These are phyloP conservation scores for Rasamsonia emersonii DNA, from an alignment of 2,329 filamentous ascomycete species.

Conservation along the genomic window DNA sequence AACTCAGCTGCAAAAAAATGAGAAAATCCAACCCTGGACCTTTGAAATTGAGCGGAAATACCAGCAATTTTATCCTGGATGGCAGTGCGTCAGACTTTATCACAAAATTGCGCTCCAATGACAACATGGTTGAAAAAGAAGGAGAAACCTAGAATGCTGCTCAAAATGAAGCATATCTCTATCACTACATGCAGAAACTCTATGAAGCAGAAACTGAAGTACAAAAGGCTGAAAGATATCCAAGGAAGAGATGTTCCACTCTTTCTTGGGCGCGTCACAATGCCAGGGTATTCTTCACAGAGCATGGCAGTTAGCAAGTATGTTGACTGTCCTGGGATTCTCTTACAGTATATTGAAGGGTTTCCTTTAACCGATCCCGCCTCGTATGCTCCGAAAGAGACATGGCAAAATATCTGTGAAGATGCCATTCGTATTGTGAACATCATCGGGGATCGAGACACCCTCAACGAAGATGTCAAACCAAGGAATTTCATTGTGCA, in stretches of 20 bases:
- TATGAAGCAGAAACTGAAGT: conserved; percentile 11
- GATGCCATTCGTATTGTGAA: conserved; percentile 13
- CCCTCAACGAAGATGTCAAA: conserved; percentile 15
- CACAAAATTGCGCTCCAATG: conserved; percentile 3
- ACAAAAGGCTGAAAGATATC: conserved; percentile 10
- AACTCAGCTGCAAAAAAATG: conserved; percentile 7
- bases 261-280: conserved; percentile 6
- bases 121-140: not conserved
- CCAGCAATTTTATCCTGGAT: conserved; percentile 10
- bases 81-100: conserved; percentile 9
- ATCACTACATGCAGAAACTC: conserved; percentile 8
- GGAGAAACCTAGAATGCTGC: conserved; percentile 7
- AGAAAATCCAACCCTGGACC: conserved; percentile 9
- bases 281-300: conserved; percentile 1
- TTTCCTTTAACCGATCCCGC: conserved; percentile 10
- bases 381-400: conserved; percentile 5
- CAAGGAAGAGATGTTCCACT: conserved; percentile 13
- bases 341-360: conserved; percentile 13
- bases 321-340: conserved; percentile 8
- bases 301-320: conserved; percentile 4
- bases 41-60: conserved; percentile 10
- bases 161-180: conserved; percentile 12
- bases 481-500: conserved; percentile 12
- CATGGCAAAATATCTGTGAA: conserved; percentile 14
- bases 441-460: conserved; percentile 9